phyloP scores from a whole-genome alignment of 495 filamentous ascomycete species.

The Sordaria brevicollis region DNA sequence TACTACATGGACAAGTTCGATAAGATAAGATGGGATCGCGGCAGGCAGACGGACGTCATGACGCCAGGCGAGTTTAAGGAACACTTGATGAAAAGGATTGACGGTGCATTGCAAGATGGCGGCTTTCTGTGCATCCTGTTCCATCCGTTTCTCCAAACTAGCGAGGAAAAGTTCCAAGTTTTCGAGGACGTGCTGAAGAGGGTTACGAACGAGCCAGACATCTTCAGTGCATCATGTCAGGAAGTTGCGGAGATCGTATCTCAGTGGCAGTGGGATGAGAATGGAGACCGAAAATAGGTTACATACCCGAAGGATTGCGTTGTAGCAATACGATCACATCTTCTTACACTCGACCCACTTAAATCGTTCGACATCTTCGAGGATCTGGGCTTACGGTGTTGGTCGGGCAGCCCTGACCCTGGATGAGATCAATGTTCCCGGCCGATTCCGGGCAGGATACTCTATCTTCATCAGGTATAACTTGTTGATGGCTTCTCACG shows the following conservation, averaged over 20 bases:
- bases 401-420: neutral
- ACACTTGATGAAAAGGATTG: conserved; percentile 15
- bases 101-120: conserved; percentile 5
- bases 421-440: neutral
- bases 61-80: conserved; percentile 7
- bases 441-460: neutral
- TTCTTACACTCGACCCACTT: neutral
- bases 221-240: conserved; percentile 20
- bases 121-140: conserved; percentile 23
- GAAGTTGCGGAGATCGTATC: conserved; percentile 16
- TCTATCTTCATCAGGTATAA: neutral
- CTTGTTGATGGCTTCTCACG: neutral
- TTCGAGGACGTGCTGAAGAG: conserved; percentile 14
- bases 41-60: conserved; percentile 7
- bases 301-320: neutral
- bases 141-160: conserved; percentile 21
- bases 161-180: conserved; percentile 16
- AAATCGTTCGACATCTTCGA: neutral
- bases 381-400: neutral
- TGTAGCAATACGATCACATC: neutral
- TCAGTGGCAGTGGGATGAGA: conserved; percentile 1
- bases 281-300: neutral
- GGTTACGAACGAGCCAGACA: conserved; percentile 8
- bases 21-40: conserved; percentile 7
- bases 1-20: conserved; percentile 28